Percentiles rank a stretch among this genome's conserved stretches.
Conservation (phyloP, 2,329 filamentous ascomycete genomes). For the Diaporthe citri region DNA sequence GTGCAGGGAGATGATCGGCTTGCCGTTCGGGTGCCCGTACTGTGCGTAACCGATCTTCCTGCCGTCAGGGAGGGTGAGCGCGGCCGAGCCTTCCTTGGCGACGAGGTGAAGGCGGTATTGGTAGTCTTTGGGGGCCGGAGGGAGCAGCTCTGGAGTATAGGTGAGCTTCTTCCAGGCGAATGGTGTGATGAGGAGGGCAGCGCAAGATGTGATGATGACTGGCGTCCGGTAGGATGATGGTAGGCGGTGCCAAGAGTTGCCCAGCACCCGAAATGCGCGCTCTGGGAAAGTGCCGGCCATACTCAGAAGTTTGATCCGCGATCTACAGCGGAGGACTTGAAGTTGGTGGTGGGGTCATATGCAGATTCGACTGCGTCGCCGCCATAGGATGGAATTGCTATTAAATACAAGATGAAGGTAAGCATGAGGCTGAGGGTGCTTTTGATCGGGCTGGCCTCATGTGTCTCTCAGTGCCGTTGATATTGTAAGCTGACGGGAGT, state of each 20-base stretch:
- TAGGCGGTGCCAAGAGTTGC: constrained; percentile 9
- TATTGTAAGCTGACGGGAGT: constrained; percentile 23
- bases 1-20: constrained; percentile 56
- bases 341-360: neutral
- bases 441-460: neutral
- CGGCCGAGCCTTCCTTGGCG: neutral
- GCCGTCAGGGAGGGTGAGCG: constrained; percentile 53
- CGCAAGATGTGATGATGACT: constrained; percentile 23
- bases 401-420: neutral
- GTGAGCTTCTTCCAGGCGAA: constrained; percentile 19
- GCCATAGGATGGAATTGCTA: neutral
- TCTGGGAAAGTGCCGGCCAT: constrained; percentile 18
- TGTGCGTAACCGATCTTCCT: constrained; percentile 56
- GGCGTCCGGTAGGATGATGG: constrained; percentile 12
- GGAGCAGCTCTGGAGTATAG: constrained; percentile 14
- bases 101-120: constrained; percentile 8
- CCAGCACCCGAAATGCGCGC: neutral
- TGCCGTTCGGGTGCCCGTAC: constrained; percentile 50
- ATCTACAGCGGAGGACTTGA: neutral
- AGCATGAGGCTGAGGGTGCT: neutral
- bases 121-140: constrained; percentile 18
- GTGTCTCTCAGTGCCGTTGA: constrained; percentile 8
- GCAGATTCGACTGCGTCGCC: neutral
- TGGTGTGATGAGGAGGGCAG: constrained; percentile 3
- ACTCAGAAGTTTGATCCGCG: neutral